Evolutionary conservation across 306 rosid genomes (phyloP).

Genomic region (Nissolia schottii): DNA sequence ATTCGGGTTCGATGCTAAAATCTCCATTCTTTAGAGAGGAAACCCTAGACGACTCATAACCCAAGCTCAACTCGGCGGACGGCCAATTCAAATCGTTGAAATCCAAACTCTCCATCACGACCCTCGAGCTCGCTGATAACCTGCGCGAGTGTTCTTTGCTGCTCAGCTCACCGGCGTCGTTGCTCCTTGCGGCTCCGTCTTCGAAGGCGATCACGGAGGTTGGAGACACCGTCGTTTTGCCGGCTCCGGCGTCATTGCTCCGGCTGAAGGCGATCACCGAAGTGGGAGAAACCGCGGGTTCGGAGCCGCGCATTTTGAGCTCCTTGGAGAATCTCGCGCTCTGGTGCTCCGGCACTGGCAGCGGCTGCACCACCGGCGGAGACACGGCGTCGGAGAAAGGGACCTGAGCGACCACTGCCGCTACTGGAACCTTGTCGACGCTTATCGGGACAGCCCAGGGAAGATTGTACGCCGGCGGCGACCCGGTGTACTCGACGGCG

Average conservation of each 20-base stretch:
- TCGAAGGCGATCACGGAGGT: constrained; percentile 78
- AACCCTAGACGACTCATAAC: constrained; percentile 70
- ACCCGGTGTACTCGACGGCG: constrained; percentile 71
- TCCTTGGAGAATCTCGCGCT: constrained; percentile 52
- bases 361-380: constrained; percentile 76
- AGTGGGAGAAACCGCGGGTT: constrained; percentile 55
- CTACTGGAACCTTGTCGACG: constrained; percentile 63
- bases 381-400: constrained; percentile 42
- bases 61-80: constrained; percentile 57
- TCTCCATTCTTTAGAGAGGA: constrained; percentile 50
- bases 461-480: constrained; percentile 61
- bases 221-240: constrained; percentile 64
- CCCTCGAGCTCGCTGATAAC: constrained; percentile 47
- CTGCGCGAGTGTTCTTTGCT: constrained; percentile 57
- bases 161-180: constrained; percentile 60
- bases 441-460: constrained; percentile 74
- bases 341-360: constrained; percentile 41
- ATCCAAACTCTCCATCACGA: constrained; percentile 64
- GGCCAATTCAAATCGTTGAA: constrained; percentile 59
- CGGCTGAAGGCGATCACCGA: constrained; percentile 65
- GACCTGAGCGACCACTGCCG: constrained; percentile 52
- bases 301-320: constrained; percentile 38
- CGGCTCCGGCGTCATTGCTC: constrained; percentile 36
- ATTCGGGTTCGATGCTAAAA: constrained; percentile 23
- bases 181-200: constrained; percentile 45